Percentiles rank a stretch among this genome's conserved stretches.
Evolutionary conservation across 2,329 filamentous ascomycete genomes (phyloP).

Genomic region (Chaetomium olivaceum): DNA sequence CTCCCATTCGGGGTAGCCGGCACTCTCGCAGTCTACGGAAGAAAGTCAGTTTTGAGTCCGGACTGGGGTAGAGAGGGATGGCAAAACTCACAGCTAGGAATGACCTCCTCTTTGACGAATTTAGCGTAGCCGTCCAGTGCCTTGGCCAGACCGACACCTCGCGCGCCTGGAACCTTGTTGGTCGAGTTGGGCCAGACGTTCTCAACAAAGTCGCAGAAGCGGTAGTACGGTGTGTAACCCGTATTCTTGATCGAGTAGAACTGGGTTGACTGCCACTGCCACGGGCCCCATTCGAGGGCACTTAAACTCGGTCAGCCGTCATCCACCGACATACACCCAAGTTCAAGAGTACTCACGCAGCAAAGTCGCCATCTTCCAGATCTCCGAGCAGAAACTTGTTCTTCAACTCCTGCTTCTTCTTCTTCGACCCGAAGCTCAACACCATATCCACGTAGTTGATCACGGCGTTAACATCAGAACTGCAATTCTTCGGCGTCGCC

Average conservation of each 20-base stretch:
- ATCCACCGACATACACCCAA: not conserved
- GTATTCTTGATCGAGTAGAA: conserved; percentile 46
- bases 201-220: conserved; percentile 53
- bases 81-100: conserved; percentile 44
- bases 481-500: conserved; percentile 59
- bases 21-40: conserved; percentile 43
- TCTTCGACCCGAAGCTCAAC: conserved; percentile 41
- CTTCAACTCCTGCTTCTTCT: conserved; percentile 49
- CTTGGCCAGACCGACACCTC: conserved; percentile 52
- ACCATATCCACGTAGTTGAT: conserved; percentile 54
- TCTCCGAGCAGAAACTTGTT: conserved; percentile 51
- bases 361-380: conserved; percentile 50
- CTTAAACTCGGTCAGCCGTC: conserved; percentile 18
- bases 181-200: conserved; percentile 47
- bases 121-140: conserved; percentile 55
- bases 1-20: conserved; percentile 48
- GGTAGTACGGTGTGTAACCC: conserved; percentile 49
- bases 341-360: conserved; percentile 31
- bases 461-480: conserved; percentile 51
- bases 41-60: no score
- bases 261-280: conserved; percentile 52
- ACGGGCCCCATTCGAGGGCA: conserved; percentile 47
- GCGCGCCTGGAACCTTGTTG: conserved; percentile 47
- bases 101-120: conserved; percentile 44
- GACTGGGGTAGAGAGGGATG: no score